Conservation (phyloP, 441 rosid genomes). For the Populus hybrid region DNA sequence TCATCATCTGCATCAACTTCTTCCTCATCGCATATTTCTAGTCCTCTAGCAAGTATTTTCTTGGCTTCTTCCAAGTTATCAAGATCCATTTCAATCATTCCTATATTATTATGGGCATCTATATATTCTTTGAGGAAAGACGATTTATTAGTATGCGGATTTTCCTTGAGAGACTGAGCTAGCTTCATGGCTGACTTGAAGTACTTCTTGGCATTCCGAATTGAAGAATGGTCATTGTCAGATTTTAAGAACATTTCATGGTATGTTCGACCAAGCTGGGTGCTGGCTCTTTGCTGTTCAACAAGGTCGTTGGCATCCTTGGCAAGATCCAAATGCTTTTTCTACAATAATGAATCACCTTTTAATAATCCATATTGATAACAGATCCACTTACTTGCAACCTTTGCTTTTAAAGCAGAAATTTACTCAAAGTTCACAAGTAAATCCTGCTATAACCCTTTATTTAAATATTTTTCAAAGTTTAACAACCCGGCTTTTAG, state of each 20-base stretch:
- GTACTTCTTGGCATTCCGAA: slow-evolving; percentile 83
- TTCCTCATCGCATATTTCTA: slow-evolving; percentile 88
- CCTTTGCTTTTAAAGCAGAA: neutral
- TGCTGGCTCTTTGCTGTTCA: slow-evolving; percentile 95
- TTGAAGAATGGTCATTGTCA: slow-evolving; percentile 61
- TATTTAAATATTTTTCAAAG: too few relatives aligned
- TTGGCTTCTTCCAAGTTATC: slow-evolving; percentile 77
- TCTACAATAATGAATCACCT: slow-evolving; percentile 38
- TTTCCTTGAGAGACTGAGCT: slow-evolving; percentile 63
- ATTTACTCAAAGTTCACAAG: neutral
- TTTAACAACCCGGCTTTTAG: neutral
- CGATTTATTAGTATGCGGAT: slow-evolving; percentile 48
- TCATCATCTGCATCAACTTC: slow-evolving; percentile 75
- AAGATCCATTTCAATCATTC: slow-evolving; percentile 89
- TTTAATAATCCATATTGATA: neutral
- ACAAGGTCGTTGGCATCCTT: slow-evolving; percentile 61
- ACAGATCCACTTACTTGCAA: neutral
- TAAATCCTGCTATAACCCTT: too few relatives aligned
- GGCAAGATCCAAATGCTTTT: slow-evolving; percentile 87
- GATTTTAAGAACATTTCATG: slow-evolving; percentile 65
- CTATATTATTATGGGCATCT: slow-evolving; percentile 88
- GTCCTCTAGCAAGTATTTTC: slow-evolving; percentile 52
- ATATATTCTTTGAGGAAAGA: slow-evolving; percentile 85
- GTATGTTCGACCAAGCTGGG: slow-evolving; percentile 95
- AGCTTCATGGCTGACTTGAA: slow-evolving; percentile 82